phyloP scores from a whole-genome alignment of 257 asterid genomes.

The Przewalskia tangutica region DNA sequence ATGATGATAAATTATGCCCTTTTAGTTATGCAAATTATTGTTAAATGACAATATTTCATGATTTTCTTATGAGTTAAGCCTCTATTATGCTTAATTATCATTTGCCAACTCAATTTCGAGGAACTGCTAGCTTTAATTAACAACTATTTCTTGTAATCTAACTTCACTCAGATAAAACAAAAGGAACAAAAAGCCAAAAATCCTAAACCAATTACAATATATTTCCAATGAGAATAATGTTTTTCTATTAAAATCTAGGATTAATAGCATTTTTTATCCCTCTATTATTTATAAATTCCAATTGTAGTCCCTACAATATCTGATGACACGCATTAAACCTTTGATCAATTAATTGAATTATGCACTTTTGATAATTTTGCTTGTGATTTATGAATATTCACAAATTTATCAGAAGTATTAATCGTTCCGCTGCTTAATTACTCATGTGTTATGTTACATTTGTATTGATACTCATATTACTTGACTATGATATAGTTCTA shows the following conservation, averaged over 20 bases:
- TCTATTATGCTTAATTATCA: not conserved
- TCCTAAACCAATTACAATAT: not conserved
- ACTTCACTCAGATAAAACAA: not conserved
- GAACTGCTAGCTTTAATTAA: not conserved
- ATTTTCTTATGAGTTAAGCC: not conserved
- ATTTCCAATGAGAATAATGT: not conserved
- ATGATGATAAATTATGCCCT: conserved; percentile 1
- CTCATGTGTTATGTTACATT: not conserved
- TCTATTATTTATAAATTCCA: not conserved
- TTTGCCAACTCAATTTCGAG: not conserved
- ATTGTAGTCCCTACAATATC: not conserved
- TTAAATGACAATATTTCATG: conserved; percentile 6
- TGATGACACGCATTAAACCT: not conserved
- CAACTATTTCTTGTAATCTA: not conserved
- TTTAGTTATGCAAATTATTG: conserved; percentile 10
- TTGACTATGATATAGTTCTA: not conserved
- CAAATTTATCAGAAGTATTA: not conserved
- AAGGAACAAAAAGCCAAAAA: not conserved
- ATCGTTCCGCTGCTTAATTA: not conserved
- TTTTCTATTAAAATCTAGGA: not conserved
- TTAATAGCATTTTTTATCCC: not conserved
- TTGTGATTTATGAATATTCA: not conserved
- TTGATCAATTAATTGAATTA: not conserved
- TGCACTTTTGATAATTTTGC: not conserved
- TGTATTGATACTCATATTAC: not conserved